Conservation (phyloP, 2,329 filamentous ascomycete species). For the Paraphoma sp. region DNA sequence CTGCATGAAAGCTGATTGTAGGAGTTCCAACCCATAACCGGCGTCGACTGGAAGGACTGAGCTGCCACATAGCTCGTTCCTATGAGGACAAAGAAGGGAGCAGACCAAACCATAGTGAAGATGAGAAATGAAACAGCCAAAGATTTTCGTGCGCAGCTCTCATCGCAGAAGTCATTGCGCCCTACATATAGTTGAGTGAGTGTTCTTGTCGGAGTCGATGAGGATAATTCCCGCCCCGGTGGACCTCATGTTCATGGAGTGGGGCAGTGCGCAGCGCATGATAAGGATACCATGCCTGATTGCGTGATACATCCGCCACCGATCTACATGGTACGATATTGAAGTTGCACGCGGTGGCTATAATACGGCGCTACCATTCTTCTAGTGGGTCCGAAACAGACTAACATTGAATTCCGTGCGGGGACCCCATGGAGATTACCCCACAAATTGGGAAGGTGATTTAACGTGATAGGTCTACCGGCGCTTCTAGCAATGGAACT, state of each 20-base stretch:
- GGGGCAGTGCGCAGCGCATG: neutral
- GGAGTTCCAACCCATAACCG: conserved; percentile 27
- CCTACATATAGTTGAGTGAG: neutral
- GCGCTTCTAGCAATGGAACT: too few species aligned
- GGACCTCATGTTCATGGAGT: neutral
- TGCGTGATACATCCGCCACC: neutral
- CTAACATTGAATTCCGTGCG: neutral
- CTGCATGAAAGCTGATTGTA: conserved; percentile 27
- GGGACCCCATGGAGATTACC: neutral
- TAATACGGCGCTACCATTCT: neutral
- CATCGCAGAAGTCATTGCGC: neutral
- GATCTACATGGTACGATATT: neutral
- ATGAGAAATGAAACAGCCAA: too few species aligned
- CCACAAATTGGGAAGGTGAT: neutral
- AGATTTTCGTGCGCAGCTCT: too few species aligned
- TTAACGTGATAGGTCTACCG: neutral
- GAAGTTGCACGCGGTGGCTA: neutral
- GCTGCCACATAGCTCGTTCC: conserved; percentile 14
- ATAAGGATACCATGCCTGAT: too few species aligned
- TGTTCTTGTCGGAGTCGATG: neutral
- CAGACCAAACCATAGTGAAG: neutral
- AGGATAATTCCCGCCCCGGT: neutral
- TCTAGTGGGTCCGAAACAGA: neutral
- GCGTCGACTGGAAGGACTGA: conserved; percentile 23
- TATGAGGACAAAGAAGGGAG: conserved; percentile 5